These are phyloP conservation scores for Quercus phellos DNA, from an alignment of 331 rosid species.

Conservation along the genomic window DNA sequence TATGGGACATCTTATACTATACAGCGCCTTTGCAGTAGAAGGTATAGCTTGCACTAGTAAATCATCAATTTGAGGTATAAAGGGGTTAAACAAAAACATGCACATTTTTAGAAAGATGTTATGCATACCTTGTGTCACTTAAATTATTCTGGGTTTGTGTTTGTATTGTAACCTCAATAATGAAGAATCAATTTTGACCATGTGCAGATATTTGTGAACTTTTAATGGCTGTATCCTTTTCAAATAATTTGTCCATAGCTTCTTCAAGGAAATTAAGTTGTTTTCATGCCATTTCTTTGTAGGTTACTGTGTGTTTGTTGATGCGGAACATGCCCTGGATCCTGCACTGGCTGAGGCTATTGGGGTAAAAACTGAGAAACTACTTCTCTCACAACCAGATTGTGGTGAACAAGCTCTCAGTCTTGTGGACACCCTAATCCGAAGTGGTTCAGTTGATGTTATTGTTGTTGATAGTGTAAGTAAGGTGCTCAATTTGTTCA, in stretches of 20 bases:
- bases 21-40: background rate
- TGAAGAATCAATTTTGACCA: background rate
- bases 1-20: background rate
- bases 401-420: conserved; percentile 92
- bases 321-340: conserved; percentile 95
- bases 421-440: conserved; percentile 77
- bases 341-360: conserved; percentile 70
- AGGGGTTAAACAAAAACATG: background rate
- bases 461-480: conserved; percentile 95
- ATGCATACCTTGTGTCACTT: background rate
- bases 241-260: background rate
- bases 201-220: background rate
- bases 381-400: conserved; percentile 90
- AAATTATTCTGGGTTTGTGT: background rate
- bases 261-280: background rate
- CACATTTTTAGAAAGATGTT: background rate
- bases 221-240: background rate
- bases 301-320: conserved; percentile 85
- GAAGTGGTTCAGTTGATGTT: conserved; percentile 93
- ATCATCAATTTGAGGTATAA: background rate
- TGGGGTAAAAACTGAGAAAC: conserved; percentile 68
- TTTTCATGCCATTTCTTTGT: conserved; percentile 19
- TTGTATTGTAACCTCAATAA: background rate
- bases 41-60: background rate
- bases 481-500: conserved; percentile 17